Percentiles rank a stretch among this genome's conserved stretches.
Evolutionary conservation across 352 stramenopile species (phyloP).

Genomic region (Phytophthora melonis): DNA sequence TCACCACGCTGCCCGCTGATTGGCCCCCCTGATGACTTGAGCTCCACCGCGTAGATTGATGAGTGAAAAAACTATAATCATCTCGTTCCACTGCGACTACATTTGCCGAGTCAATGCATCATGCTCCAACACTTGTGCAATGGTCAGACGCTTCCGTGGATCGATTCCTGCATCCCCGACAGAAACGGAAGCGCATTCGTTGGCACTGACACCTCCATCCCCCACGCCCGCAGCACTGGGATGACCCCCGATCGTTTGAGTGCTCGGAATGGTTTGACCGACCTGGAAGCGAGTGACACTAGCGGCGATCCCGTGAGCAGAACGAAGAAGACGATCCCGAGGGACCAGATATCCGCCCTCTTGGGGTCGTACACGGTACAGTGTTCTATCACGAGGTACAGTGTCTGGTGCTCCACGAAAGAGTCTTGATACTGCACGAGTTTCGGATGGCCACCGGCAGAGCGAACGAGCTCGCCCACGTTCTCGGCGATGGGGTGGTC

Average conservation of each 20-base stretch:
- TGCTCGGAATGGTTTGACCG: neutral
- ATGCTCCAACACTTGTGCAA: neutral
- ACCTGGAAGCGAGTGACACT: neutral
- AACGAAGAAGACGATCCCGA: neutral
- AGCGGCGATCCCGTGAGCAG: slow-evolving; percentile 42
- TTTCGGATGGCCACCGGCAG: slow-evolving; percentile 53
- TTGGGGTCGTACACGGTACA: slow-evolving; percentile 53
- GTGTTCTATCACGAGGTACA: slow-evolving; percentile 60
- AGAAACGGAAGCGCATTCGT: neutral
- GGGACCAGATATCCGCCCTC: slow-evolving; percentile 17
- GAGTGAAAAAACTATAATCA: too few species aligned
- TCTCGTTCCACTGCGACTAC: too few species aligned
- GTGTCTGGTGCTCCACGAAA: slow-evolving; percentile 47
- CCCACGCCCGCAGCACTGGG: neutral
- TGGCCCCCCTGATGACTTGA: too few species aligned
- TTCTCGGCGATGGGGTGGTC: slow-evolving; percentile 58
- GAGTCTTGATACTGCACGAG: slow-evolving; percentile 54
- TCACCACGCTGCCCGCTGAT: too few species aligned
- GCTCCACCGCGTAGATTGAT: too few species aligned
- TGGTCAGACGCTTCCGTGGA: neutral
- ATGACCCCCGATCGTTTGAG: neutral
- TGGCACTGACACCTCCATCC: neutral
- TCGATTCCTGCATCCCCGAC: neutral
- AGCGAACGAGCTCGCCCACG: slow-evolving; percentile 38
- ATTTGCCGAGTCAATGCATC: neutral